Conservation (phyloP, 768 basidiomycete genomes). For the Naganishia vishniacii region DNA sequence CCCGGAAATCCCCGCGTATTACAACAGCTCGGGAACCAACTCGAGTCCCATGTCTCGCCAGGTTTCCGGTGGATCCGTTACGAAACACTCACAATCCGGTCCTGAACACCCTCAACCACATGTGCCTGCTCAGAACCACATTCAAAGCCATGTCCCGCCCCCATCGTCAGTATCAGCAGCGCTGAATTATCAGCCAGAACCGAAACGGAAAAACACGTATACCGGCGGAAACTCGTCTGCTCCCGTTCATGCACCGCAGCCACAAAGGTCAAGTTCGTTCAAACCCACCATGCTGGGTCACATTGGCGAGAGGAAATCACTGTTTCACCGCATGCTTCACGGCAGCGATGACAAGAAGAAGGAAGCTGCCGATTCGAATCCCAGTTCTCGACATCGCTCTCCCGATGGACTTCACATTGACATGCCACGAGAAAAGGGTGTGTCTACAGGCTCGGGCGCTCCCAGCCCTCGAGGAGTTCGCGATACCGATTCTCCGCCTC, state of each 20-base stretch:
- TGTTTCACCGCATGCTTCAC: conserved; percentile 48
- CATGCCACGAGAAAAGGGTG: conserved; percentile 26
- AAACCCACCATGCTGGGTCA: conserved; percentile 41
- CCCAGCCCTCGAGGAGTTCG: conserved; percentile 30
- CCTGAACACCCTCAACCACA: not conserved
- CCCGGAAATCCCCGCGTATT: conserved; percentile 6
- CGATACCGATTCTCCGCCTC: conserved; percentile 40
- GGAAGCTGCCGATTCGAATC: conserved; percentile 29
- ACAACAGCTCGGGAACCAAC: conserved; percentile 8
- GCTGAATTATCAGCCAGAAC: not conserved
- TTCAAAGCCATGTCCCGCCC: not conserved
- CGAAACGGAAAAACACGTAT: conserved; percentile 13
- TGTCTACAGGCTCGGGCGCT: conserved; percentile 21
- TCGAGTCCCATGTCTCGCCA: conserved; percentile 21
- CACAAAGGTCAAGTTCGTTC: conserved; percentile 21
- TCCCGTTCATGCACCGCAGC: conserved; percentile 24
- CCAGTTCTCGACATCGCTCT: conserved; percentile 24
- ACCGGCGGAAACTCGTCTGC: not conserved
- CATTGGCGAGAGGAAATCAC: conserved; percentile 42
- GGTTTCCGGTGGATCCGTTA: not conserved
- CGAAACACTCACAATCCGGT: conserved; percentile 17
- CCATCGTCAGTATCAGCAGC: not conserved
- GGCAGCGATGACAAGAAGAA: conserved; percentile 29
- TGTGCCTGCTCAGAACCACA: not conserved
- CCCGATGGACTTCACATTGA: conserved; percentile 32